These are phyloP conservation scores for Fusarium irregulare DNA, from an alignment of 2,329 filamentous ascomycete species.

Conservation along the genomic window DNA sequence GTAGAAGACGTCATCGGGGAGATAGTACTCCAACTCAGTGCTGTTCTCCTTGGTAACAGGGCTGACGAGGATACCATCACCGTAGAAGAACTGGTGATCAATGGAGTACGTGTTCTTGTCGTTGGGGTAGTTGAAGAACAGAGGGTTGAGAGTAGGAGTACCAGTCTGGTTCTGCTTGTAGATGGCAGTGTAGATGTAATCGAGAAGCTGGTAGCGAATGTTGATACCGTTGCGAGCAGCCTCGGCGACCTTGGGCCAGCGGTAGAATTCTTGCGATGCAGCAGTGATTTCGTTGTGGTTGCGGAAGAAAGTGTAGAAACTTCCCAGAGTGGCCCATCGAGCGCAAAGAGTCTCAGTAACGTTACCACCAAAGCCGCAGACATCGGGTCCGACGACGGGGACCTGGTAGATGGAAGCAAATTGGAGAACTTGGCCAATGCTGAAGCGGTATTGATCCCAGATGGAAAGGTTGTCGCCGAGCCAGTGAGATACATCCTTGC, in stretches of 20 bases:
- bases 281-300: constrained; percentile 67
- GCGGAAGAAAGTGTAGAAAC: constrained; percentile 76
- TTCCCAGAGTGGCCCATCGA: constrained; percentile 73
- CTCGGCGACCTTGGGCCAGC: constrained; percentile 69
- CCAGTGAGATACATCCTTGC: constrained; percentile 71
- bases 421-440: constrained; percentile 68
- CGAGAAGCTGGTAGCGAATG: constrained; percentile 76
- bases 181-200: constrained; percentile 80
- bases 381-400: constrained; percentile 77
- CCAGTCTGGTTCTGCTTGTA: constrained; percentile 70
- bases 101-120: constrained; percentile 57
- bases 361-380: constrained; percentile 79
- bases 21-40: constrained; percentile 57
- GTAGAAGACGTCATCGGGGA: constrained; percentile 63
- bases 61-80: constrained; percentile 57
- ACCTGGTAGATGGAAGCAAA: constrained; percentile 75
- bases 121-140: constrained; percentile 75
- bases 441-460: constrained; percentile 69
- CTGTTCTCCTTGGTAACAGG: constrained; percentile 59
- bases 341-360: constrained; percentile 49
- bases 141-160: constrained; percentile 72
- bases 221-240: constrained; percentile 75
- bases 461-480: constrained; percentile 58
- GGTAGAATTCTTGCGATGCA: constrained; percentile 72
- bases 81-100: constrained; percentile 63